Evolutionary conservation across 1,284 basidiomycete species (phyloP).

Genomic region (Ustilago lituana): DNA sequence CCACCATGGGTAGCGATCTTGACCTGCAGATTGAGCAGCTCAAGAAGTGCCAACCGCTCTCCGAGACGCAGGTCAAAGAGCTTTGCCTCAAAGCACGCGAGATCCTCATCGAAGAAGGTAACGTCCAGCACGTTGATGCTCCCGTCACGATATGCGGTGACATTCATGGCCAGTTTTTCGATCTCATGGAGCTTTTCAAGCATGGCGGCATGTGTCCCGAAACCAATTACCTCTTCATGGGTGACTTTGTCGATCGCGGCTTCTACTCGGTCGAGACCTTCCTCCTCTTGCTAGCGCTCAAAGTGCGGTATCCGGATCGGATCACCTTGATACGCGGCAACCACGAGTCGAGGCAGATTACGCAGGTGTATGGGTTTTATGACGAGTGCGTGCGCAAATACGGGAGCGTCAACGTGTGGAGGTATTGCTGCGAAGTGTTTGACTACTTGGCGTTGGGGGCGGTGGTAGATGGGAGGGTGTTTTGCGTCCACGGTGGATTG

Average conservation of each 20-base stretch:
- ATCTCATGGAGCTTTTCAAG: slow-evolving; percentile 95
- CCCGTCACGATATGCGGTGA: slow-evolving; percentile 99
- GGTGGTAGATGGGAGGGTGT: slow-evolving; percentile 92
- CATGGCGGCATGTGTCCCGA: slow-evolving; percentile 94
- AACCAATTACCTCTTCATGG: slow-evolving; percentile 98
- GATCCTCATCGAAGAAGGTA: slow-evolving; percentile 92
- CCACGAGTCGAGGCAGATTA: slow-evolving; percentile 96
- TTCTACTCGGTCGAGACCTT: slow-evolving; percentile 99
- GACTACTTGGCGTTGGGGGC: slow-evolving; percentile 94
- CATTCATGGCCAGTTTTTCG: slow-evolving; percentile 98
- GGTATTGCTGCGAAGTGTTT: slow-evolving; percentile 98
- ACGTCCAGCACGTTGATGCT: slow-evolving; percentile 94
- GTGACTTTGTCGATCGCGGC: slow-evolving; percentile 74
- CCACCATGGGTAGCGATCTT: slow-evolving; percentile 52
- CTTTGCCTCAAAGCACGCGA: slow-evolving; percentile 94
- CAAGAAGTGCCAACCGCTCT: slow-evolving; percentile 58
- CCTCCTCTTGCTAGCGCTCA: slow-evolving; percentile 89
- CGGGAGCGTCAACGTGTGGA: slow-evolving; percentile 92
- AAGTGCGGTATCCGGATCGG: slow-evolving; percentile 96
- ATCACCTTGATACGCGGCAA: slow-evolving; percentile 97
- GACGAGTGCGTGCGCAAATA: slow-evolving; percentile 98
- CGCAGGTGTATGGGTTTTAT: slow-evolving; percentile 97
- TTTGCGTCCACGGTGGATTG: slow-evolving; percentile 91
- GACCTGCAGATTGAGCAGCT: slow-evolving; percentile 63
- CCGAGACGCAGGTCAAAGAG: slow-evolving; percentile 62